Evolutionary conservation across 441 rosid species (phyloP).

Genomic region (Syzygium malaccense): DNA sequence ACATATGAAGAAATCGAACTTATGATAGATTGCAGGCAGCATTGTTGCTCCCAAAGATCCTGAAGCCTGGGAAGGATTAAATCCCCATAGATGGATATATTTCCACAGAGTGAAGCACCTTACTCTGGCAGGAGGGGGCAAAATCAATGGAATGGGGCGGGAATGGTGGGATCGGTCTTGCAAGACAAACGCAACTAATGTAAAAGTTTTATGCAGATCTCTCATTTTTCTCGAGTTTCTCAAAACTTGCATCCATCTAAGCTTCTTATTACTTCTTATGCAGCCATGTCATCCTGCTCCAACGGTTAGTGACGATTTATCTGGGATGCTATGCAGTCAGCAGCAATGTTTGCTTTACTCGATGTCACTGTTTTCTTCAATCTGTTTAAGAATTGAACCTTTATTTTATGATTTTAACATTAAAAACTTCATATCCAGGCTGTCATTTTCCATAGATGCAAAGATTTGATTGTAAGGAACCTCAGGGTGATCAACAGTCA

Average conservation of each 20-base stretch:
- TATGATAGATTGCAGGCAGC: constrained; percentile 59
- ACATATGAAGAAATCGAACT: background rate
- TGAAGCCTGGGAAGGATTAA: constrained; percentile 57
- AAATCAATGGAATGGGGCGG: constrained; percentile 69
- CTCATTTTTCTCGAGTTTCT: background rate
- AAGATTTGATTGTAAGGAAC: constrained; percentile 53
- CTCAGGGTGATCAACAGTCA: constrained; percentile 53
- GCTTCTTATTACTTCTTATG: constrained; percentile 13
- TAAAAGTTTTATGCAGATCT: constrained; percentile 7
- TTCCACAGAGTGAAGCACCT: constrained; percentile 72
- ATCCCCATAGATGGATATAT: constrained; percentile 78
- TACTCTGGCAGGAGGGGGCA: constrained; percentile 70
- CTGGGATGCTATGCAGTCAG: constrained; percentile 10
- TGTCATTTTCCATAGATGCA: constrained; percentile 76
- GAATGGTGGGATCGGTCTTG: constrained; percentile 88
- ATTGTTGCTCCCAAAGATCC: constrained; percentile 80
- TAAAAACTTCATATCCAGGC: constrained; percentile 42
- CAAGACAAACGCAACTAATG: constrained; percentile 52
- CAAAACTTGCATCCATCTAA: background rate
- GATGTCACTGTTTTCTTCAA: background rate
- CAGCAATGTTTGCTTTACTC: constrained; percentile 1
- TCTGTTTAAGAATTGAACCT: background rate
- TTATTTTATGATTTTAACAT: background rate
- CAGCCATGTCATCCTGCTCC: constrained; percentile 95
- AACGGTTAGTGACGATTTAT: constrained; percentile 47